A percentile compares a stretch with the other conserved stretches of the same genome.
phyloP scores from a whole-genome alignment of 2,329 filamentous ascomycete genomes.

The Venturiaceae sp. region DNA sequence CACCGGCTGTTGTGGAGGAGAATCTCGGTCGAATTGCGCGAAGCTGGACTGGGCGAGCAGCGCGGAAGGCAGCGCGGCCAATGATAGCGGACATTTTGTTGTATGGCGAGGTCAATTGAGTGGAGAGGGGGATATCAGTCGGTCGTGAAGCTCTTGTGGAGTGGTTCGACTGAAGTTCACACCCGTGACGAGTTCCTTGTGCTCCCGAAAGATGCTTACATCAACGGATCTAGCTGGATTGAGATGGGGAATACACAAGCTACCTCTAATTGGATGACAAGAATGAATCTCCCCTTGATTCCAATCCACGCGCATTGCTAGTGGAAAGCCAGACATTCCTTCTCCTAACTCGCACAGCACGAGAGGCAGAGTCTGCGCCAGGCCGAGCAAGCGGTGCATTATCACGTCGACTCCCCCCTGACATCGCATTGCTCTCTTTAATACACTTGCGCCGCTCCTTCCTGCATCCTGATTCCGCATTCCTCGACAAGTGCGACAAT shows the following conservation, averaged over 20 bases:
- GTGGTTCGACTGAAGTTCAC: too few relatives aligned
- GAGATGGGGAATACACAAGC: too few relatives aligned
- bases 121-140: constrained; percentile 3
- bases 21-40: constrained; percentile 16
- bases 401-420: neutral
- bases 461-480: neutral
- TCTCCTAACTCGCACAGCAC: neutral
- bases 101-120: constrained; percentile 3
- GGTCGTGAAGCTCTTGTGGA: constrained; percentile 6
- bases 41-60: constrained; percentile 26
- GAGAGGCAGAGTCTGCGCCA: neutral
- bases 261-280: too few relatives aligned
- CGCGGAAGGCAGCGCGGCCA: constrained; percentile 35
- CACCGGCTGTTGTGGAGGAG: constrained; percentile 5
- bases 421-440: neutral
- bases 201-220: too few relatives aligned
- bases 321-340: neutral
- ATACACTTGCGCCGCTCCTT: neutral
- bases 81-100: constrained; percentile 34
- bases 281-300: neutral
- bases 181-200: too few relatives aligned
- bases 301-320: neutral
- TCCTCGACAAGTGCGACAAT: constrained; percentile 3
- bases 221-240: too few relatives aligned
- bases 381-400: neutral